Conservation (phyloP, 1,284 basidiomycete genomes). For the Rhodotorula sp. region DNA sequence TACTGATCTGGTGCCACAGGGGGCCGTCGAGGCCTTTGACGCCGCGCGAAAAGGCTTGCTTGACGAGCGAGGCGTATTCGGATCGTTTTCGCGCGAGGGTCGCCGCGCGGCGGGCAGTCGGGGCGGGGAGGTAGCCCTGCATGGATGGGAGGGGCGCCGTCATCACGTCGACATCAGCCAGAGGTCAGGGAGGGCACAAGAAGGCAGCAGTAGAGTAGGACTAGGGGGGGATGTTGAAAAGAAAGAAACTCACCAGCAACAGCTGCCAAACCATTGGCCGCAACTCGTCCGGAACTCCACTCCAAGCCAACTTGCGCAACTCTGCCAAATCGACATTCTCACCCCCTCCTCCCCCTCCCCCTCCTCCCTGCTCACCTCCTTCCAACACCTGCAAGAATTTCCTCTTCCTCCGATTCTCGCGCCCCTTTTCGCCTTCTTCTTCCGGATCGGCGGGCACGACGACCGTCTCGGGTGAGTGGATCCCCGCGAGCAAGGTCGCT, state of each 20-base stretch:
- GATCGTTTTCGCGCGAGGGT: slow-evolving; percentile 83
- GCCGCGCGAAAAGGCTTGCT: slow-evolving; percentile 85
- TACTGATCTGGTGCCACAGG: slow-evolving; percentile 98
- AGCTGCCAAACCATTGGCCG: slow-evolving; percentile 93
- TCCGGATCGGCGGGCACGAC: slow-evolving; percentile 17
- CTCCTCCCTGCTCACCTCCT: no score
- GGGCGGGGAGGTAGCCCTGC: slow-evolving; percentile 88
- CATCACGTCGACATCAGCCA: neutral
- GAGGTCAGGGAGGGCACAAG: neutral
- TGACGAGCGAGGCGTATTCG: slow-evolving; percentile 86
- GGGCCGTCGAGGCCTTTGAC: slow-evolving; percentile 76
- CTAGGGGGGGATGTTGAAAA: no score
- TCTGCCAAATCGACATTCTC: slow-evolving; percentile 65
- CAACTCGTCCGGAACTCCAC: slow-evolving; percentile 82
- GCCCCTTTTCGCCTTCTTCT: slow-evolving; percentile 36
- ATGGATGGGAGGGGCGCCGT: neutral
- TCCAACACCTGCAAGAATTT: slow-evolving; percentile 44
- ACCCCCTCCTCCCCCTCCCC: neutral
- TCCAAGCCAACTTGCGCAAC: slow-evolving; percentile 90
- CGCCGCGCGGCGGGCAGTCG: slow-evolving; percentile 69
- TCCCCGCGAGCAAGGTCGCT: slow-evolving; percentile 13
- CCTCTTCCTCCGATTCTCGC: slow-evolving; percentile 35
- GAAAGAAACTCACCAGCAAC: slow-evolving; percentile 62
- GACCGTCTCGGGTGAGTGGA: slow-evolving; percentile 16
- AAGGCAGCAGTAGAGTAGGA: neutral